These are phyloP conservation scores for Fusarium solani-melongenae DNA, from an alignment of 2,329 filamentous ascomycete genomes.

Conservation along the genomic window DNA sequence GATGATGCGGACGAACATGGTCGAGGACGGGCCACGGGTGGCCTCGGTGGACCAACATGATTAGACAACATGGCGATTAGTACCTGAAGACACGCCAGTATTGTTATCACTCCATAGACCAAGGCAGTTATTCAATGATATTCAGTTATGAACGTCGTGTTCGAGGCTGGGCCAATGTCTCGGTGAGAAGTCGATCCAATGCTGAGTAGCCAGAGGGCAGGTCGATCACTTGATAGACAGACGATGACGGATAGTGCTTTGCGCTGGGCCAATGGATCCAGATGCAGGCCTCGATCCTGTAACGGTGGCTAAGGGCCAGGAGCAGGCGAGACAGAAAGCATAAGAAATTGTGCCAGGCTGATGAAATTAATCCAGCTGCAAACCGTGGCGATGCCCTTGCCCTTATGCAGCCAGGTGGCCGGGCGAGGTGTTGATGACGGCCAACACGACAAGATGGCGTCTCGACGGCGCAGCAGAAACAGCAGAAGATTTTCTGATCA, in stretches of 20 bases:
- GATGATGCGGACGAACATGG: not conserved
- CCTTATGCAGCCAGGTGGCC: conserved; percentile 18
- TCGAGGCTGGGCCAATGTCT: not conserved
- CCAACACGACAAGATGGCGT: not conserved
- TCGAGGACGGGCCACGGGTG: not conserved
- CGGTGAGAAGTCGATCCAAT: not conserved
- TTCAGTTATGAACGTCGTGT: not conserved
- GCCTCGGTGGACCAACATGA: not conserved
- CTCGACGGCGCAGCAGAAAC: not conserved
- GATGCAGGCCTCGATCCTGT: not conserved
- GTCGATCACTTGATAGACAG: not conserved
- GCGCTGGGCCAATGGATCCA: not conserved
- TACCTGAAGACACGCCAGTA: conserved; percentile 29
- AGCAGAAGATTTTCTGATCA: not conserved
- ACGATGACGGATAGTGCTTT: not conserved
- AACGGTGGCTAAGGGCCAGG: not conserved
- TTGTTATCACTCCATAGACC: conserved; percentile 25
- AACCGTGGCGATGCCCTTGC: not conserved
- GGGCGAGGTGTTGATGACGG: not conserved
- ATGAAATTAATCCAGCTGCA: not conserved
- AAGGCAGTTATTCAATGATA: conserved; percentile 16
- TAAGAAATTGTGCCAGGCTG: not conserved
- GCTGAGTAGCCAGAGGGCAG: not conserved
- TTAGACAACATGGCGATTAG: conserved; percentile 1
- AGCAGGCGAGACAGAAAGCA: not conserved